A percentile compares a stretch with the other conserved stretches of the same genome.
phyloP scores from a whole-genome alignment of 148 eudicot species.

The Rhododendron molle region DNA sequence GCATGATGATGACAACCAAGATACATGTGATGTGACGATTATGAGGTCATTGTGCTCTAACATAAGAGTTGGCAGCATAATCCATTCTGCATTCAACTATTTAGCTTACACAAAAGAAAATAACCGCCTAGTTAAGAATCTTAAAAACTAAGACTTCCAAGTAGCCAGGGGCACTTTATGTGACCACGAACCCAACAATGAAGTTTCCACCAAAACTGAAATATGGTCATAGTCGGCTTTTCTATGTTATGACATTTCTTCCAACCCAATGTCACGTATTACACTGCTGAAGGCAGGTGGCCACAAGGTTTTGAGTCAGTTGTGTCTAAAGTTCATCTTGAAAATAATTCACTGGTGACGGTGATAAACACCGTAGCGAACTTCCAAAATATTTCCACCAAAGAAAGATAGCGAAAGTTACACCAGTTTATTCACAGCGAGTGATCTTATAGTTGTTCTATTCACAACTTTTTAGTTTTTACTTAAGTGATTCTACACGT shows the following conservation, averaged over 20 bases:
- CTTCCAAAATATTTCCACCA: neutral
- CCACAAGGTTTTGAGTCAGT: neutral
- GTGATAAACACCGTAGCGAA: neutral
- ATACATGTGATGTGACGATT: neutral
- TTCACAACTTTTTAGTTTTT: neutral
- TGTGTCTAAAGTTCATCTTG: neutral
- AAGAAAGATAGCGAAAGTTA: neutral
- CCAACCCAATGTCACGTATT: neutral
- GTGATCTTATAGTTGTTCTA: neutral
- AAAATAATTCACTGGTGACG: neutral
- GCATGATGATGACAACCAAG: neutral
- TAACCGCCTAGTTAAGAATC: neutral
- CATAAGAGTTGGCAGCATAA: neutral
- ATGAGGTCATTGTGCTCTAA: neutral
- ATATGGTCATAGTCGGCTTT: neutral
- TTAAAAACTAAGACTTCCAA: neutral
- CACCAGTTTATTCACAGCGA: neutral
- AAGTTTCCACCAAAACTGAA: neutral
- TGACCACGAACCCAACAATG: neutral
- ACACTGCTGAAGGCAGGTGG: neutral
- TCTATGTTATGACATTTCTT: neutral
- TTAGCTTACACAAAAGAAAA: neutral
- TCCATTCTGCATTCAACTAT: neutral
- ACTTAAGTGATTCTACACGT: neutral
- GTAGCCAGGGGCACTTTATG: neutral